A percentile compares a stretch with the other conserved stretches of the same genome.
Evolutionary conservation across 2,329 filamentous ascomycete species (phyloP).

Genomic region (Bipolaris cookei): DNA sequence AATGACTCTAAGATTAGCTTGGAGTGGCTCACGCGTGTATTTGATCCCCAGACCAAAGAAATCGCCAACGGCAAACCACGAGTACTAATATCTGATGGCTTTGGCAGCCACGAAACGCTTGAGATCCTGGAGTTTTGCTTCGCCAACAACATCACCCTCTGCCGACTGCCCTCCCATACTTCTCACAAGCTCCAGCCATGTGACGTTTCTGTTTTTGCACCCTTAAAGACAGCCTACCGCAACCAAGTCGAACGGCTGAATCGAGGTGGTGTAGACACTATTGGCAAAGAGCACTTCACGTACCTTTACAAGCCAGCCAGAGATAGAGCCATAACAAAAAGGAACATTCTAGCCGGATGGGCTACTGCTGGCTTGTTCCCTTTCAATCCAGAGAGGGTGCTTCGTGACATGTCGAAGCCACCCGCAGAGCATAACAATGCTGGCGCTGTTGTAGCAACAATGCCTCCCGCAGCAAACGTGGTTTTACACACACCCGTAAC

Average conservation of each 20-base stretch:
- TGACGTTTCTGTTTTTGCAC: too few species aligned
- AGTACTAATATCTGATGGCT: constrained; percentile 18
- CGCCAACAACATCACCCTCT: constrained; percentile 37
- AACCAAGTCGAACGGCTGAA: too few species aligned
- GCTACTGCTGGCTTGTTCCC: neutral
- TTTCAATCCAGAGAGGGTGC: neutral
- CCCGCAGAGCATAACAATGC: neutral
- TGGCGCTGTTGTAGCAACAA: neutral
- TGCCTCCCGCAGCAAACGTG: neutral
- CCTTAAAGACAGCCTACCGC: too few species aligned
- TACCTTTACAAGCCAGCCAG: neutral
- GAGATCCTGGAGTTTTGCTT: constrained; percentile 44
- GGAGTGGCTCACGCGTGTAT: too few species aligned
- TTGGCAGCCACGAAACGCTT: constrained; percentile 46
- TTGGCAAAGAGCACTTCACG: neutral
- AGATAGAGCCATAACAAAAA: too few species aligned
- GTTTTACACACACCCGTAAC: neutral
- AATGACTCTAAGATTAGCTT: too few species aligned
- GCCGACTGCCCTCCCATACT: too few species aligned
- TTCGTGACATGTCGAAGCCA: neutral
- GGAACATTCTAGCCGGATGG: too few species aligned
- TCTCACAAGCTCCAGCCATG: too few species aligned
- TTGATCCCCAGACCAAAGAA: neutral
- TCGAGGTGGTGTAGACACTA: neutral
- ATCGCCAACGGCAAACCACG: neutral